Base-by-base conservation (phyloP, 192 early-diverging fungal genomes). In the Lobosporangium transversale region DNA sequence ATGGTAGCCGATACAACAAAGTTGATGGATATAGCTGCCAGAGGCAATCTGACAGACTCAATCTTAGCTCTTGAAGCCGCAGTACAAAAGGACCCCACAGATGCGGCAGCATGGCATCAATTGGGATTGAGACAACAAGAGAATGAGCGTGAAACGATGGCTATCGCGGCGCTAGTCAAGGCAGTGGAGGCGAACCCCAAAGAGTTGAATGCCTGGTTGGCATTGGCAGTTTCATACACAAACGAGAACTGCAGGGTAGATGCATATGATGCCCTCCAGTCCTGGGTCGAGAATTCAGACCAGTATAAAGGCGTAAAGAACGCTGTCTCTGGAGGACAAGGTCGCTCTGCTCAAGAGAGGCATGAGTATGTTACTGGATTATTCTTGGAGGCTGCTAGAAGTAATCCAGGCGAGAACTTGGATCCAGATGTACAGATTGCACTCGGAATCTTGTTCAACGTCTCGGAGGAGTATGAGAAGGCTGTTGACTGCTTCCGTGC, bases 401-500 rank as follows among this genome's bases (percentile, higher is more conserved):
- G 67, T 10, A 70, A 66, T 17, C 80, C 84, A 20, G 89, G 84
- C n/a, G 75, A 82, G 35, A 84, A 94, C 27, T 58, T 95, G 69
- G 98, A 99, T 69, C 82, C 95, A 0, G 93, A 96, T 68, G 93
- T 98, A 0, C 98, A 99, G 81, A 85, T 95, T 42, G 97, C 92
- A 1, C 85, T 99, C 9, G 98, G 98, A 6, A 90, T 99, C 3
- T 74, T 99, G 47, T 99, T 97, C 80, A 95, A 99, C 84, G 90
- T 94, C 21, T 91, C 90, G 12, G 83, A 90, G 26, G 97, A 99
- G 71, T 98, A 96, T 57, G 85, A 90, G 53, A 99, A 99, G 85
- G 97, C 98, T 1, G 85, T 96, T 9, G 98, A 99, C 70, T 99
- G 98, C 76, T 99, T 99, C 83, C 88, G 92, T 58, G 89, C 96